Percentiles rank a stretch among this genome's conserved stretches.
Conservation (phyloP, 2,329 filamentous ascomycete genomes). For the Aspergillus thermomutatus region DNA sequence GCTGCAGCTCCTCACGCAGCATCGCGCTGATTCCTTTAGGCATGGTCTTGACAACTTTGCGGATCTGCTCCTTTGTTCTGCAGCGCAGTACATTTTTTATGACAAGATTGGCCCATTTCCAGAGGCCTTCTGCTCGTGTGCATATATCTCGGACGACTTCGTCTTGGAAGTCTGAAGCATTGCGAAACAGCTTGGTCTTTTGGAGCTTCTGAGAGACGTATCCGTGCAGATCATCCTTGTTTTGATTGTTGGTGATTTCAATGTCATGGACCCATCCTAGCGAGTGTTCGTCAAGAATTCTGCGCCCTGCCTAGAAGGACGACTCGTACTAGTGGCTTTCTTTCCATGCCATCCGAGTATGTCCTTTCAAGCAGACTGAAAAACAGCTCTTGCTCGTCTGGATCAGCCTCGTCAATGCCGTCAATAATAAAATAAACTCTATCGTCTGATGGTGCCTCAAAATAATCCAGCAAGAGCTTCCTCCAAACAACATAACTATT, state of each 20-base stretch:
- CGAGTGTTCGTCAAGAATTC: slow-evolving; percentile 8
- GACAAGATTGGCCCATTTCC: slow-evolving; percentile 16
- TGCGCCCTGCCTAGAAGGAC: slow-evolving; percentile 5
- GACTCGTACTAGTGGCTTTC: background rate
- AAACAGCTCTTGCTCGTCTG: slow-evolving; percentile 1
- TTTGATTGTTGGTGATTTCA: slow-evolving; percentile 9
- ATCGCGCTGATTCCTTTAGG: slow-evolving; percentile 14
- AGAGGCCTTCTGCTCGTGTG: slow-evolving; percentile 9
- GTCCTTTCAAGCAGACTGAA: slow-evolving; percentile 3
- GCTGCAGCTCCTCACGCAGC: slow-evolving; percentile 8
- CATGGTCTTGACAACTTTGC: slow-evolving; percentile 7
- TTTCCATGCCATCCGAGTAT: no score
- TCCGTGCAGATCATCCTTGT: slow-evolving; percentile 12
- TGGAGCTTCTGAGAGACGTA: slow-evolving; percentile 12
- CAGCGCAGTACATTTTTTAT: slow-evolving; percentile 12
- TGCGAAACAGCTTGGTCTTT: slow-evolving; percentile 10
- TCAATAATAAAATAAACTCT: background rate
- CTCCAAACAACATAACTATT: slow-evolving; percentile 1
- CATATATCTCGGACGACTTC: slow-evolving; percentile 6
- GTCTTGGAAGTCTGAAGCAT: slow-evolving; percentile 3
- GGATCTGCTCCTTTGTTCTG: slow-evolving; percentile 14
- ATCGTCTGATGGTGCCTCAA: background rate
- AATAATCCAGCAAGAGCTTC: slow-evolving; percentile 2
- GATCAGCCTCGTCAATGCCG: slow-evolving; percentile 2
- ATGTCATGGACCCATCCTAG: slow-evolving; percentile 9